A percentile compares a stretch with the other conserved stretches of the same genome.
Conservation (phyloP, 768 basidiomycete species). For the Cystoderma amianthinum region DNA sequence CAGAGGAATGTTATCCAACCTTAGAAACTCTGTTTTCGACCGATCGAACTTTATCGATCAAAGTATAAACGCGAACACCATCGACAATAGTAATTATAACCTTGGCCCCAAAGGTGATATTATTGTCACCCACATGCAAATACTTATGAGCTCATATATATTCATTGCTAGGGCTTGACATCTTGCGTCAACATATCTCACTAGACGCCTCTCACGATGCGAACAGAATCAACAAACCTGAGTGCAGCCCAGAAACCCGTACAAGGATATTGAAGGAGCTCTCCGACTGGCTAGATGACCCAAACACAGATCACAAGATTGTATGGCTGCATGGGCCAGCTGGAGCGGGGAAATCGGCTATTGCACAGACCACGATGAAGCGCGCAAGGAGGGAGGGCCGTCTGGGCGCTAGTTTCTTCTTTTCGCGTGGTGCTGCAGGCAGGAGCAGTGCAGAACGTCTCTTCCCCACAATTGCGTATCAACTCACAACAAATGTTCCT, state of each 20-base stretch:
- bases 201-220: no score
- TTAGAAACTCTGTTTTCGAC: no score
- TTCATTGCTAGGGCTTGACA: no score
- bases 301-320: not conserved
- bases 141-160: no score
- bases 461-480: conserved; percentile 14
- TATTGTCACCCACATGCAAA: no score
- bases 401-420: conserved; percentile 14
- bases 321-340: conserved; percentile 17
- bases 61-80: no score
- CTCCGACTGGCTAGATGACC: conserved; percentile 6
- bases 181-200: no score
- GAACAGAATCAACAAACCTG: no score
- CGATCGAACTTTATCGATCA: no score
- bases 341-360: conserved; percentile 18
- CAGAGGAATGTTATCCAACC: no score
- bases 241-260: conserved; percentile 14
- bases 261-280: conserved; percentile 5
- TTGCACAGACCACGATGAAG: conserved; percentile 22
- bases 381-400: not conserved
- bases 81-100: no score
- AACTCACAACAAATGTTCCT: conserved; percentile 9
- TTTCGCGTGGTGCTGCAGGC: conserved; percentile 6
- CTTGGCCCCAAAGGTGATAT: no score
- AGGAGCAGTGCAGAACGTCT: conserved; percentile 2